Evolutionary conservation across 305 asterid species (phyloP), one percentile per base, ranked within the genome.

Genomic region (Fraxinus dipetala): DNA sequence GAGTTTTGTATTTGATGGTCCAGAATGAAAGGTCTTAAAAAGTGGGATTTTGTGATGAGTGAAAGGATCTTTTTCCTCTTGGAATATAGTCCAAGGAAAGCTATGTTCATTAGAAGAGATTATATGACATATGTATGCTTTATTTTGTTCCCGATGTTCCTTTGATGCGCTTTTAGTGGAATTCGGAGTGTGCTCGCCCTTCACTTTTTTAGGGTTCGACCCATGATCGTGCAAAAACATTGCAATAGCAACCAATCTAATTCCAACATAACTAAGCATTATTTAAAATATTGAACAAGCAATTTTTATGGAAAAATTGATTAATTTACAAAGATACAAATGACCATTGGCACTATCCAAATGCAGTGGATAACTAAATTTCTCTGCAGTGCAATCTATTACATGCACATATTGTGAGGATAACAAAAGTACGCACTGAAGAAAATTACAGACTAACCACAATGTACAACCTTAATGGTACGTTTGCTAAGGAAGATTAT

Each of bases 361-460:
- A 13, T 30, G 10, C 40, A 69, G 2, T 70, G 75, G 74, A 67
- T 67, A 24, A 59, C 30, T 7, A 63, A 61, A 24, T 2, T 24
- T 65, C 6, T 65, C 18, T 26, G 31, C 31, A 28, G 36, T 26
- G 7, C 75, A 70, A 70, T 16, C 14, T 4, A 32, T 16, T 70
- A 28, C 45, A 31, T 26, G 32, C 73, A 65, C 34, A 67, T 4
- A 16, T 59, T 67, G 20, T 56, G 69, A 72, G 48, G 34, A 35
- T 54, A 59, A 22, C 78, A 70, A 40, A 86, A 85, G 80, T 85
- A 24, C 38, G 81, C 86, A 81, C 45, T 24, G 32, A 30, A 30
- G 20, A 30, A 69, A 72, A 34, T 36, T 43, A 67, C 80, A 78
- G 61, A 56, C 85, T 75, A 22, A 67, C 75, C 63, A 43, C 70